Conservation (phyloP, 768 basidiomycete genomes). For the Hygrophoropsis aurantiaca region DNA sequence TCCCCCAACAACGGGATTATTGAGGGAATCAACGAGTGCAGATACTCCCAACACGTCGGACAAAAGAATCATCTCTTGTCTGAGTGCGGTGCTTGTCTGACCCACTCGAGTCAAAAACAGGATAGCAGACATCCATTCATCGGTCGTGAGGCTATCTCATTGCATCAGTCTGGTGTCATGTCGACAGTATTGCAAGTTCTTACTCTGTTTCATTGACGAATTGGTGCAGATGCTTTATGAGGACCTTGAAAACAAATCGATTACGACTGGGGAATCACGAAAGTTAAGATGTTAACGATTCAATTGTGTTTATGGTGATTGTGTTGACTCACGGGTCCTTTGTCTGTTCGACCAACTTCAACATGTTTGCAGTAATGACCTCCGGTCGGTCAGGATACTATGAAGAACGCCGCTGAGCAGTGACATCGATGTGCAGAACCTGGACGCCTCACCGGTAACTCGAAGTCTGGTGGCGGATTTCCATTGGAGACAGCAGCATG, state of each 20-base stretch:
- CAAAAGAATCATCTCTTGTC: conserved; percentile 83
- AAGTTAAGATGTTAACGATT: not conserved
- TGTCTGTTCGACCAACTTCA: conserved; percentile 37
- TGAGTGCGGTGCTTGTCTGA: conserved; percentile 67
- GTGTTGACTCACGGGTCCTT: conserved; percentile 36
- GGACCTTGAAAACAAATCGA: conserved; percentile 47
- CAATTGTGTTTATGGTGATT: not conserved
- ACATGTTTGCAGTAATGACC: conserved; percentile 47
- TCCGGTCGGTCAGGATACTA: conserved; percentile 51
- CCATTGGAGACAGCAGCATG: conserved; percentile 40
- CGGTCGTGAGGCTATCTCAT: conserved; percentile 57
- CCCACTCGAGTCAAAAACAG: conserved; percentile 77
- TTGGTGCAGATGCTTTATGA: conserved; percentile 71
- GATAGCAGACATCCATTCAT: conserved; percentile 84
- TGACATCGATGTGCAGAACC: not conserved
- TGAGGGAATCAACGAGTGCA: conserved; percentile 70
- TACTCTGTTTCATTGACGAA: conserved; percentile 71
- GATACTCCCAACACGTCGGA: conserved; percentile 82
- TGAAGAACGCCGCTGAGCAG: not conserved
- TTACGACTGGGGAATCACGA: conserved; percentile 29
- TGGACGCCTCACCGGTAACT: conserved; percentile 38
- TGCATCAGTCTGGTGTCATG: not conserved
- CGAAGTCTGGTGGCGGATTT: conserved; percentile 34
- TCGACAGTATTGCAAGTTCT: conserved; percentile 8
- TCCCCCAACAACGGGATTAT: conserved; percentile 60